Evolutionary conservation across 257 asterid genomes (phyloP), one percentile per base, ranked within the genome.

Genomic region (Solanum raphanifolium): DNA sequence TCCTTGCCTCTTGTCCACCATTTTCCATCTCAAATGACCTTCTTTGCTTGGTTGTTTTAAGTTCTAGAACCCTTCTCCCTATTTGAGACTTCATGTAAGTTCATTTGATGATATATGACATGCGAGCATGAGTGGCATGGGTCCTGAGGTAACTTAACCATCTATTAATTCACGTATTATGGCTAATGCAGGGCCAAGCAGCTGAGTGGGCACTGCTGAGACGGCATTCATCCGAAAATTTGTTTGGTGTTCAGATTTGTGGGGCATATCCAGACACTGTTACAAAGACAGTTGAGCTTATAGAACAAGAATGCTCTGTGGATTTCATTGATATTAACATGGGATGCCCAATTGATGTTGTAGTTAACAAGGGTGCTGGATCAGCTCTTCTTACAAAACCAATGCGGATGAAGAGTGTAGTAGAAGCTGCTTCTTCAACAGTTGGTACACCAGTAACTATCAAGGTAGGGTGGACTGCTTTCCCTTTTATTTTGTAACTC

Each of bases 161-260:
- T 71, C 35, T 38, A 72, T 76, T 86, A 34, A 39, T 9, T 13
- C 27, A 34, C 73, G 38, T 85, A 81, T 79, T 88, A 32, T 89
- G 55, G 85, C 66, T 62, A 87, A 18, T 87, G 74, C 90, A 95
- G 99, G 99, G 99, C 7, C 99, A 97, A 90, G 99, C 99, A 91
- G 95, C 99, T 15, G 99, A 97, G 90, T 97, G 99, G 99, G 99
- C 98, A 87, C 90, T 97, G 91, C 94, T 96, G 48, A 96, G 99
- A 93, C 99, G 99, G 73, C 99, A 97, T 89, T 92, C 99, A 32
- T 91, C 98, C 7, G 99, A 97, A 92, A 94, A 94, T 74, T 78
- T 96, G 85, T 97, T 97, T 92, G 99, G 99, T 62, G 99, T 97
- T 86, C 99, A 97, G 92, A 95, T 97, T 15, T 97, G 99, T 90